phyloP scores from a whole-genome alignment of 257 asterid species.

The Perilla frutescens region DNA sequence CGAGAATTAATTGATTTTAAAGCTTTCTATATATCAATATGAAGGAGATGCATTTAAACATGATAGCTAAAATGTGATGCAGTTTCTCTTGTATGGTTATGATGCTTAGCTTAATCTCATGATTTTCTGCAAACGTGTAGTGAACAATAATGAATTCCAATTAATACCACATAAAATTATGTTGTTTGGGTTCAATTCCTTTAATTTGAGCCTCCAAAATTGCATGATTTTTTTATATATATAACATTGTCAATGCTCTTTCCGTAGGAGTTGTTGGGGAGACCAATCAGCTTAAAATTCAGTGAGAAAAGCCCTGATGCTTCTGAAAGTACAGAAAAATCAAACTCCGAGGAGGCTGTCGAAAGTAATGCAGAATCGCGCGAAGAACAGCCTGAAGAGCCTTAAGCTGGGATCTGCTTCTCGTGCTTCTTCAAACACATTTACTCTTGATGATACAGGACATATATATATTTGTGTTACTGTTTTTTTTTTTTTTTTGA shows the following conservation, averaged over 20 bases:
- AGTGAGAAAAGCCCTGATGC: constrained; percentile 55
- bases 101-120: neutral
- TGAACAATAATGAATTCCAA: no score
- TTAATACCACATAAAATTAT: no score
- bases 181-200: no score
- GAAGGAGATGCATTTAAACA: neutral
- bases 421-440: neutral
- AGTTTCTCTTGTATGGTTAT: neutral
- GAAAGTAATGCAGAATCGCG: constrained; percentile 40
- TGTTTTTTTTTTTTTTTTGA: no score
- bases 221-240: neutral
- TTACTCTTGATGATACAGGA: neutral
- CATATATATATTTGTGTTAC: neutral
- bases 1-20: neutral
- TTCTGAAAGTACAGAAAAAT: constrained; percentile 45
- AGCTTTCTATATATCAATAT: neutral
- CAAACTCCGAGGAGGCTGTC: constrained; percentile 32
- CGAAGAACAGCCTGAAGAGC: constrained; percentile 40
- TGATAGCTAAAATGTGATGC: neutral
- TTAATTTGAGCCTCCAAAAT: neutral
- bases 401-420: constrained; percentile 32
- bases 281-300: constrained; percentile 66
- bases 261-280: constrained; percentile 77
- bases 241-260: constrained; percentile 19
- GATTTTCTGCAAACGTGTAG: no score